Percentiles rank a stretch among this genome's conserved stretches.
Conservation (phyloP, 2,329 filamentous ascomycete genomes). For the Aspergillus pseudoterreus region DNA sequence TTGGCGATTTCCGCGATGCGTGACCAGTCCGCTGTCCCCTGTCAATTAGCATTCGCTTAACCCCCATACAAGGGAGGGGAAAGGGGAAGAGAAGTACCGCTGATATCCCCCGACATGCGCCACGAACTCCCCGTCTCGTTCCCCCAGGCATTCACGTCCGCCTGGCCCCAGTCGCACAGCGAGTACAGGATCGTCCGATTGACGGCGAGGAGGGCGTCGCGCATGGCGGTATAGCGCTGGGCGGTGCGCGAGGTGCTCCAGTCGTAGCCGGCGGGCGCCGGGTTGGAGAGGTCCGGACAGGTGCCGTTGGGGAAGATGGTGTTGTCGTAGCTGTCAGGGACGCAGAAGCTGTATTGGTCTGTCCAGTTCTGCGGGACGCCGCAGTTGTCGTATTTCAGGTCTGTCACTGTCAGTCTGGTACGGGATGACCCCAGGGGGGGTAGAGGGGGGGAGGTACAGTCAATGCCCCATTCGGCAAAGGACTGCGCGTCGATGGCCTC, state of each 20-base stretch:
- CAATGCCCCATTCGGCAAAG: slow-evolving; percentile 57
- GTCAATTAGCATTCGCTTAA: neutral
- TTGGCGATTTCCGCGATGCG: slow-evolving; percentile 45
- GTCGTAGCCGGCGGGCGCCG: slow-evolving; percentile 49
- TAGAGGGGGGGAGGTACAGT: slow-evolving; percentile 34
- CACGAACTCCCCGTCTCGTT: slow-evolving; percentile 47
- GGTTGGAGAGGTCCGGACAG: slow-evolving; percentile 31
- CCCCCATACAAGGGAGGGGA: too few species aligned
- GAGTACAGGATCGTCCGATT: slow-evolving; percentile 49
- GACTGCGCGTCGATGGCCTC: slow-evolving; percentile 57
- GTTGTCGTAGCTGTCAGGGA: slow-evolving; percentile 36
- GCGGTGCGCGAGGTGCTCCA: slow-evolving; percentile 48
- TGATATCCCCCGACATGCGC: slow-evolving; percentile 37
- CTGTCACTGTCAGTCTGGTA: slow-evolving; percentile 20
- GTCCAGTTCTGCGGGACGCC: slow-evolving; percentile 36
- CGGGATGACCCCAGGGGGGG: neutral
- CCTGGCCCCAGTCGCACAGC: slow-evolving; percentile 54
- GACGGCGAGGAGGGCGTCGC: slow-evolving; percentile 47
- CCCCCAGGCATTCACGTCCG: slow-evolving; percentile 50
- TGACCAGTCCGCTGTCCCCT: slow-evolving; percentile 15
- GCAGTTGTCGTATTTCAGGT: slow-evolving; percentile 60
- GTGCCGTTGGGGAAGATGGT: slow-evolving; percentile 39
- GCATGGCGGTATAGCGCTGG: slow-evolving; percentile 49
- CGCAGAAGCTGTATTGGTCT: slow-evolving; percentile 39
- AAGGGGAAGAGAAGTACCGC: slow-evolving; percentile 14